Evolutionary conservation across 192 early-diverging fungal genomes (phyloP), one percentile per base, ranked within the genome.

Genomic region (Gaertneriomyces sp.): DNA sequence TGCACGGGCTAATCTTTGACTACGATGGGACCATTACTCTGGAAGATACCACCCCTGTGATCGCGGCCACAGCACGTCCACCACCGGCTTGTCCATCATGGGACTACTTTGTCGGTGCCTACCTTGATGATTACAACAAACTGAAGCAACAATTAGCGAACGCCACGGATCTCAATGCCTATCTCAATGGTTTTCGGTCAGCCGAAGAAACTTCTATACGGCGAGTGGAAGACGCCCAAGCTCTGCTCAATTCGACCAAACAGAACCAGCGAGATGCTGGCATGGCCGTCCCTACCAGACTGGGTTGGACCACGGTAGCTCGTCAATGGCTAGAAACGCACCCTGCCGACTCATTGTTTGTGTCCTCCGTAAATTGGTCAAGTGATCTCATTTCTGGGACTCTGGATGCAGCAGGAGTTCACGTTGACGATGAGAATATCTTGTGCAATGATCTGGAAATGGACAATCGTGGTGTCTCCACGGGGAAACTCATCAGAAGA

Each of bases 341-440:
- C 5, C 47, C 47, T 12, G 16, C 17, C 54, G 14, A 5, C 8
- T 16, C 14, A 6, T 12, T 56, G 12, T 56, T 14, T 4, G 0
- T 56, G 5, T 56, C 54, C 14, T 56, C 54, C 16, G 54, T 56
- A 16, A 56, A 56, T 38, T 56, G 54, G 54, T 56, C 54, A 14
- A 14, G 16, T 12, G 54, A 56, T 56, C 16, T 56, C 38, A 38
- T 56, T 38, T 39, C 12, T 9, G 33, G 54, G 17, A 25, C 6
- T 56, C 12, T 38, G 4, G 39, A 56, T 56, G 14, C 54, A 38
- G 2, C 33, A 33, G 39, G 39, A 38, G 12, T 38, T 4, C 12
- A 49, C 11, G 12, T 56, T 56, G 20, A 16, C 5, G 16, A 56
- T 39, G 17, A 16, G 12, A 14, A 56, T 9, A 56, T 56, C 38